Base-by-base conservation (phyloP, 2,329 filamentous ascomycete species). In the Ophiostoma angusticollis region DNA sequence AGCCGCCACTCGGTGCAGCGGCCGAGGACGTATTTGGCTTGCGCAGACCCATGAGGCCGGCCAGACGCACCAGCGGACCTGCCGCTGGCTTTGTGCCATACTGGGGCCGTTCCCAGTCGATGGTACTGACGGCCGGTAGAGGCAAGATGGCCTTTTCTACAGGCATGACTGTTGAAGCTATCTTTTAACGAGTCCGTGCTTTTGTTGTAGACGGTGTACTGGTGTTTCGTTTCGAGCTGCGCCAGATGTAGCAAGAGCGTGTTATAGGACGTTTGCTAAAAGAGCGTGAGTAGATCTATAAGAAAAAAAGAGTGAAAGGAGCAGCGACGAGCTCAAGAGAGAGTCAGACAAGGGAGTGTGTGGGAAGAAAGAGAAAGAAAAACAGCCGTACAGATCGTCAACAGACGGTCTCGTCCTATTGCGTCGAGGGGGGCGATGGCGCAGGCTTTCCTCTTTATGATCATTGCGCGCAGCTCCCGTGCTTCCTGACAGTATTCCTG, bases 81-180 rank as follows among this genome's bases (percentile, higher is more conserved):
- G 36, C 23, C 22, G 30, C 18, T 16, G 29, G 22, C 22, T 32
- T 22, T 7, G 22, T 17, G 8, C 29, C 27, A n/a, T n/a, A n/a
- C 16, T 16, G 29, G 4, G 35, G 27, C 21, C 5, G 22, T 13
- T 38, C 30, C 36, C 36, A 38, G n/a, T 38, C 36, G 9, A 38
- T 31, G 21, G 29, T 21, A 17, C 22, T 25, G 11, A 21, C 22
- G 4, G n/a, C 12, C 16, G 22, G 23, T 22, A 21, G 30, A 21
- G 37, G 30, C 22, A 39, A 8, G 13, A 17, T 21, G 14, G 29
- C 16, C 7, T 11, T 39, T 17, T 24, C 8, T 8, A 8, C 12
- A 9, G n/a, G n/a, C 35, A 37, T 30, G 2, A 8, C 17, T 35
- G 9, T 14, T 18, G n/a, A n/a, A n/a, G 12, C 14, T 5, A 6